phyloP scores from a whole-genome alignment of 2,329 filamentous ascomycete species.

The Leptographium galeiforme region DNA sequence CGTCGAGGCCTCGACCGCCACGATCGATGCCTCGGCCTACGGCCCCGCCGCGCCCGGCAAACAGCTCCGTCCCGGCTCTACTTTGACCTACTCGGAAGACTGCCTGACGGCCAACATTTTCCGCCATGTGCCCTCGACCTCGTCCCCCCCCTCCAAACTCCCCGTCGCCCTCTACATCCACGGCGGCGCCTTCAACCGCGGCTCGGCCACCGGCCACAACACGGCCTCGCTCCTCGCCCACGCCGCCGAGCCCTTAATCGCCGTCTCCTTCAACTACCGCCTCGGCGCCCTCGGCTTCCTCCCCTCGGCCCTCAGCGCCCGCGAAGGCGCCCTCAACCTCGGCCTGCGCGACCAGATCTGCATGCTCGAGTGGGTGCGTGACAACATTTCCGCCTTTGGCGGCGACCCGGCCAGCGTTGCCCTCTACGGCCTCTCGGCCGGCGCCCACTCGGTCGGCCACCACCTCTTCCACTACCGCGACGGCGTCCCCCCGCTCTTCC shows the following conservation, averaged over 20 bases:
- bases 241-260: conserved; percentile 1
- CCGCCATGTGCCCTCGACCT: conserved; percentile 26
- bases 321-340: conserved; percentile 24
- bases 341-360: conserved; percentile 39
- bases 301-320: conserved; percentile 28
- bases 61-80: conserved; percentile 1
- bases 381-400: conserved; percentile 39
- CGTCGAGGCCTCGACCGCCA: conserved; percentile 23
- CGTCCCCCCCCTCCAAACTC: conserved; percentile 1
- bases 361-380: conserved; percentile 38
- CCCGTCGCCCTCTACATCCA: conserved; percentile 48
- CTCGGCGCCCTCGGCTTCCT: conserved; percentile 48
- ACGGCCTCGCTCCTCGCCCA: neutral
- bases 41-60: conserved; percentile 14
- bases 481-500: conserved; percentile 20
- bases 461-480: conserved; percentile 32
- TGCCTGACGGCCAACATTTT: conserved; percentile 50
- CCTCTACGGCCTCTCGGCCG: conserved; percentile 34
- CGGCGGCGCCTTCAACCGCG: conserved; percentile 18
- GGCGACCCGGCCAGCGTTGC: conserved; percentile 36
- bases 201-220: neutral
- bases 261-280: conserved; percentile 23
- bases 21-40: conserved; percentile 27
- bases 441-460: conserved; percentile 44
- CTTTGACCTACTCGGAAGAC: conserved; percentile 28